A percentile compares a stretch with the other conserved stretches of the same genome.
These are phyloP conservation scores for Lathyrus sativus DNA, from an alignment of 306 rosid species.

Conservation along the genomic window DNA sequence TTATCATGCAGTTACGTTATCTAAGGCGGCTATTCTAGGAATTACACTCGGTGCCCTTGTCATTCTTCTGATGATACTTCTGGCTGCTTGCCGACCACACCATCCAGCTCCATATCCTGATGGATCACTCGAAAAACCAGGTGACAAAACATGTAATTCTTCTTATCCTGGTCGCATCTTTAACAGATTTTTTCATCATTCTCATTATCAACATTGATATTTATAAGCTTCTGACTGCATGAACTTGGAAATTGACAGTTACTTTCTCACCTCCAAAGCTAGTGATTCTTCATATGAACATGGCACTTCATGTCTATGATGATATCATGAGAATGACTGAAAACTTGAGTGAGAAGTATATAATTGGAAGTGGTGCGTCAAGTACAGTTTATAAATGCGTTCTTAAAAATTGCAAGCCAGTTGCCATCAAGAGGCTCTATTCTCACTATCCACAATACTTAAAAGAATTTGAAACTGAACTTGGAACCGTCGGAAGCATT, in stretches of 20 bases:
- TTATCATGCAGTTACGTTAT: slow-evolving; percentile 60
- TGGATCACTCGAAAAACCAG: slow-evolving; percentile 88
- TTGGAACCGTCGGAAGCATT: slow-evolving; percentile 82
- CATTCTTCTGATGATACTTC: slow-evolving; percentile 85
- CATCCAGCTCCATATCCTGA: slow-evolving; percentile 73
- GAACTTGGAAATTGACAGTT: slow-evolving; percentile 53
- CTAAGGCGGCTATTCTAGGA: slow-evolving; percentile 94
- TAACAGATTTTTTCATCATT: neutral
- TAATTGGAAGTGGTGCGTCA: slow-evolving; percentile 89
- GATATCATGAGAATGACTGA: slow-evolving; percentile 97
- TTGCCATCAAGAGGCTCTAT: slow-evolving; percentile 86
- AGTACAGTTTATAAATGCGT: slow-evolving; percentile 95
- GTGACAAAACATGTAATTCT: slow-evolving; percentile 39
- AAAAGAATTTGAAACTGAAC: slow-evolving; percentile 91
- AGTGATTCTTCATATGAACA: slow-evolving; percentile 91
- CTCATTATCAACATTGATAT: neutral
- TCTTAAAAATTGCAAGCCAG: slow-evolving; percentile 91
- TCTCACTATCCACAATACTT: slow-evolving; percentile 74
- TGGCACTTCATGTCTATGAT: slow-evolving; percentile 93
- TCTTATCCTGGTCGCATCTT: neutral
- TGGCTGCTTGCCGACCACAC: slow-evolving; percentile 83
- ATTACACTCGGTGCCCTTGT: slow-evolving; percentile 95
- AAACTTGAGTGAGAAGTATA: slow-evolving; percentile 84
- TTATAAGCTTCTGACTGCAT: slow-evolving; percentile 29
- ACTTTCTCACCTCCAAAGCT: slow-evolving; percentile 74